Evolutionary conservation across 2,329 filamentous ascomycete genomes (phyloP), one percentile per base, ranked within the genome.

Genomic region (Didymella pomorum): DNA sequence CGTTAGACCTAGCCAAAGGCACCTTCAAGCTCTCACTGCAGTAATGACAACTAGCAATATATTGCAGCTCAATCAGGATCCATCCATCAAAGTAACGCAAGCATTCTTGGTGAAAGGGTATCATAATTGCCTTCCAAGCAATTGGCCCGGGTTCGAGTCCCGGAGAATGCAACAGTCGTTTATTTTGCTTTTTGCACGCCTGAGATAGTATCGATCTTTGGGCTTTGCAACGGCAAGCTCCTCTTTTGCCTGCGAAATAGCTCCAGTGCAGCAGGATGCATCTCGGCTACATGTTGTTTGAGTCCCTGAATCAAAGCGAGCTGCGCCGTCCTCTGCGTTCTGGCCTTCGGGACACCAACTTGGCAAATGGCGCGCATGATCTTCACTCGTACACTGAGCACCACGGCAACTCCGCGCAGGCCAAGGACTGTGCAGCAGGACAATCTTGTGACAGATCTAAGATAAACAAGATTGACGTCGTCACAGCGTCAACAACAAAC

Each of bases 71-170:
- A n/a, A n/a, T n/a, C n/a, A n/a, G n/a, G n/a, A n/a, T n/a, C n/a
- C n/a, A n/a, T 35, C 18, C 25, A 51, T 51, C 47, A 51, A 45
- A 52, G 51, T 41, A 59, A 51, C 45, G 41, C 45, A 56, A 58
- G 56, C 56, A 59, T 59, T 49, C 51, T 54, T 59, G 56, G 56
- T 59, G 28, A 33, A 59, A 54, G 28, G 56, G 56, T 59, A 59
- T 33, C 28, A 59, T 59, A 59, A 54, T 59, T 59, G 56, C 56
- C 56, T 59, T 59, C 56, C 56, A 59, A 58, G 56, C 56, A 58
- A 58, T 58, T 58, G 56, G 56, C 50, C 50, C 56, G 56, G 56
- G 56, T 58, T 56, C 52, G 52, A 56, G 21, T 56, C 52, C 52
- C 52, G 52, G 52, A 56, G 52, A 33, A 57, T 52, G 49, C 49